phyloP scores from a whole-genome alignment of 768 basidiomycete species.

The Tulasnella sp. region DNA sequence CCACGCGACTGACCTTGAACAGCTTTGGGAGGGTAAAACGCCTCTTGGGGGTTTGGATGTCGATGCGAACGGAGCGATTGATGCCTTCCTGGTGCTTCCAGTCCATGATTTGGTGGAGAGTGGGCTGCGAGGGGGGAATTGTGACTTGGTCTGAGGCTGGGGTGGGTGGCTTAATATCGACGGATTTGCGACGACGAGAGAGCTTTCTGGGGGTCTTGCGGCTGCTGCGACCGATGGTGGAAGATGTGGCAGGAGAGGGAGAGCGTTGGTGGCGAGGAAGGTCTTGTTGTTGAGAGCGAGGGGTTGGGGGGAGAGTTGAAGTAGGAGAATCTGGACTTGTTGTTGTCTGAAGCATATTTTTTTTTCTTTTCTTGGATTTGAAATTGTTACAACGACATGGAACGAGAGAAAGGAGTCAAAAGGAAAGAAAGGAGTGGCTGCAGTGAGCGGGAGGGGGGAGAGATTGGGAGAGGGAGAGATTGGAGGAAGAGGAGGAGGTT shows the following conservation, averaged over 20 bases:
- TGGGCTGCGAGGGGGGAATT: neutral
- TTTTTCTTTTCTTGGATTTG: neutral
- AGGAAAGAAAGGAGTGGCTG: neutral
- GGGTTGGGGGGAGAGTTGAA: neutral
- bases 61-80: neutral
- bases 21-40: neutral
- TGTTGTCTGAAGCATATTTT: neutral
- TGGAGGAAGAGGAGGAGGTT: neutral
- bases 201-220: neutral
- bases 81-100: neutral
- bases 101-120: neutral
- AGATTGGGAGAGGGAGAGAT: neutral
- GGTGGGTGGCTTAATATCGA: neutral
- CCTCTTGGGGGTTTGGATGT: neutral
- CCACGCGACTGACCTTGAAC: neutral
- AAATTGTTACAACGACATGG: neutral
- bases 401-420: neutral
- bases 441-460: too few relatives aligned
- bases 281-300: neutral
- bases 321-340: neutral
- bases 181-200: neutral
- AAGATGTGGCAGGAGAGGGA: neutral
- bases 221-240: neutral
- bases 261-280: neutral
- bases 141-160: neutral